Percentiles rank a stretch among this genome's conserved stretches.
Evolutionary conservation across 2,329 filamentous ascomycete genomes (phyloP).

Genomic region (Fonsecaea erecta): DNA sequence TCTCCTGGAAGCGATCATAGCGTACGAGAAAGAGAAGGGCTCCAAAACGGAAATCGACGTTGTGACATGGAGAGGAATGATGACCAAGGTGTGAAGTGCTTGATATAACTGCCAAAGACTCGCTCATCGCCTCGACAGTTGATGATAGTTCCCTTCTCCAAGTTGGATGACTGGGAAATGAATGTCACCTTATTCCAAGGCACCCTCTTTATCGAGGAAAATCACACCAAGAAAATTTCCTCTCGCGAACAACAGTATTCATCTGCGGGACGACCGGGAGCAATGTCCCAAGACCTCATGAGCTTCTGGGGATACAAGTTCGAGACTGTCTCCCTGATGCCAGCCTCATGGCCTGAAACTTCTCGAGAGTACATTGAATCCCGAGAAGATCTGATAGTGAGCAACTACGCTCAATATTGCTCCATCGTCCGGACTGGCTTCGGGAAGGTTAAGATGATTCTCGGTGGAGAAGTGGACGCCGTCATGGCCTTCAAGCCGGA

Average conservation of each 20-base stretch:
- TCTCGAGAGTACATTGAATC: conserved; percentile 77
- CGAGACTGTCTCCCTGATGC: conserved; percentile 79
- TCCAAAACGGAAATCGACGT: conserved; percentile 75
- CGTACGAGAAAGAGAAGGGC: conserved; percentile 70
- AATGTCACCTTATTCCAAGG: conserved; percentile 91
- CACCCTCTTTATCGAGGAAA: conserved; percentile 76
- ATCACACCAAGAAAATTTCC: conserved; percentile 72
- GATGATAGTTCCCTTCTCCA: conserved; percentile 80
- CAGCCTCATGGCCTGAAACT: conserved; percentile 73
- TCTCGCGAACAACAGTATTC: conserved; percentile 63
- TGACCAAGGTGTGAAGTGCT: conserved; percentile 76
- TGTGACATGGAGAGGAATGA: conserved; percentile 96
- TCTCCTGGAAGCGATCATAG: conserved; percentile 74
- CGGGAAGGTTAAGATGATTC: conserved; percentile 72
- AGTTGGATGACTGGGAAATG: conserved; percentile 79
- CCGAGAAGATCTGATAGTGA: conserved; percentile 72
- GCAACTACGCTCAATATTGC: conserved; percentile 93
- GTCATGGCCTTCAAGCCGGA: conserved; percentile 83
- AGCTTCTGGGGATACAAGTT: conserved; percentile 99
- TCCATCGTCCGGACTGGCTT: conserved; percentile 89
- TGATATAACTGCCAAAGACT: conserved; percentile 2
- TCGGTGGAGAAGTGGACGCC: conserved; percentile 95
- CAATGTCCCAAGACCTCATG: conserved; percentile 77
- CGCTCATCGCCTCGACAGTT: conserved; percentile 61
- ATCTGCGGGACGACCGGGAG: conserved; percentile 56